Base-by-base conservation (phyloP, 495 filamentous ascomycete species). In the Aspergillus kassunensis region DNA sequence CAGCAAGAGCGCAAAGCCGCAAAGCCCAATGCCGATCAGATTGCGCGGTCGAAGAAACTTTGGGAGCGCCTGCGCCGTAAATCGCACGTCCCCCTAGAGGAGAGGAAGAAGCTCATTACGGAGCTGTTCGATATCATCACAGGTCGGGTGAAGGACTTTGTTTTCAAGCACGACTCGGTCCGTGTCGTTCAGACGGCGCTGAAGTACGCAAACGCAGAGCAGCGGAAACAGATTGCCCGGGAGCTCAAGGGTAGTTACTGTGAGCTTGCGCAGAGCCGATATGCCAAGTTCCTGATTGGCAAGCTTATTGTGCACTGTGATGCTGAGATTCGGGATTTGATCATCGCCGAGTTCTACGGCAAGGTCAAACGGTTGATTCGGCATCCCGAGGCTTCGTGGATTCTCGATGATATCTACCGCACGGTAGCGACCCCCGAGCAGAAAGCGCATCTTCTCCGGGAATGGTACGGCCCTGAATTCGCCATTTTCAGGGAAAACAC, bases 391-490 rank as follows among this genome's bases (percentile, higher is more conserved):
- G 92, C 88, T 19, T 89, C 90, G 15, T 97, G 93, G 88, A 96
- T 97, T 55, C 75, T 99, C 34, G 95, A 99, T 62, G 95, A 99
- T 71, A 84, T 95, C 53, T 99, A 96, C 71, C 83, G 93, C 24
- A 82, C 82, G 30, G 83, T 89, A 54, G 91, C 91, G 13, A 93
- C 87, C 6, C 79, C 81, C 57, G 78, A 86, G 54, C 95, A 99
- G 64, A 90, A 91, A 65, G 81, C 85, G 18, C 81, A 80, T 44
- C 76, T 99, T 44, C 77, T 99, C 16, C 78, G 91, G 21, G 95
- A 99, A 69, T 99, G 95, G 89, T 99, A 97, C 66, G 93, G 95
- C 0, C 78, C 91, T 0, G 95, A 99, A 59, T 97, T 95, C 64
- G 80, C 89, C 12, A 77, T 97, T 18, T 92, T 96, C 70, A 80